Base-by-base conservation (phyloP, 257 asterid species). In the Echites panduratus region DNA sequence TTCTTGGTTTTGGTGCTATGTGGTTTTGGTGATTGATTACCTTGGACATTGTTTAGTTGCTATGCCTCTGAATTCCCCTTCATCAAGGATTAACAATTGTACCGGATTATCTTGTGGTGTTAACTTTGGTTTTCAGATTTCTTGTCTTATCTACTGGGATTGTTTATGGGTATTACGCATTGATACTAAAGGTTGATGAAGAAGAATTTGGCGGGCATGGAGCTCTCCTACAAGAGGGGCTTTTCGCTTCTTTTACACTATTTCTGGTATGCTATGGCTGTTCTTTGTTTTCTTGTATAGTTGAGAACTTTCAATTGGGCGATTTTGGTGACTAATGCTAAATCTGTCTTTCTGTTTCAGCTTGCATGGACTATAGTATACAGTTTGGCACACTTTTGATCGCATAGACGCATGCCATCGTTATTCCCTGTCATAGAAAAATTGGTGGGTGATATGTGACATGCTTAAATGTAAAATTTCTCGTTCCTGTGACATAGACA, bases 191-290 rank as follows among this genome's bases (percentile, higher is more conserved):
- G 81, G 64, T 94, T 26, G 99, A 94, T 24, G 99, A 94, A 87
- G 99, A 94, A 80, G 97, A 94, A 40, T 89, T 87, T 65, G 99
- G 99, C 45, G 99, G 99, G 70, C 99, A 94, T 35, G 93, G 87
- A 63, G 90, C 93, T 17, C 97, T 94, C 73, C 96, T 94, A 66
- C 97, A 94, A 72, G 97, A 91, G 86, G 99, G 99, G 2, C 89
- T 91, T 59, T 94, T 94, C 59, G 97, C 99, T 73, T 94, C 99
- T 40, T 71, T 87, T 78, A 84, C 89, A 52, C 95, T 94, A 76
- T 94, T 94, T 81, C 87, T 94, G 95, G 99, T 94, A 88, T 63
- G 38, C 66, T 44, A 14, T 22, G 10, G 7, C 35, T 43, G 70
- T 64, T 44, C 74, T 64, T 44, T 45, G 50, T 48, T 38, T 67